Percentiles rank a stretch among this genome's conserved stretches.
phyloP scores from a whole-genome alignment of 352 stramenopile species.

The Globisporangium parvum region DNA sequence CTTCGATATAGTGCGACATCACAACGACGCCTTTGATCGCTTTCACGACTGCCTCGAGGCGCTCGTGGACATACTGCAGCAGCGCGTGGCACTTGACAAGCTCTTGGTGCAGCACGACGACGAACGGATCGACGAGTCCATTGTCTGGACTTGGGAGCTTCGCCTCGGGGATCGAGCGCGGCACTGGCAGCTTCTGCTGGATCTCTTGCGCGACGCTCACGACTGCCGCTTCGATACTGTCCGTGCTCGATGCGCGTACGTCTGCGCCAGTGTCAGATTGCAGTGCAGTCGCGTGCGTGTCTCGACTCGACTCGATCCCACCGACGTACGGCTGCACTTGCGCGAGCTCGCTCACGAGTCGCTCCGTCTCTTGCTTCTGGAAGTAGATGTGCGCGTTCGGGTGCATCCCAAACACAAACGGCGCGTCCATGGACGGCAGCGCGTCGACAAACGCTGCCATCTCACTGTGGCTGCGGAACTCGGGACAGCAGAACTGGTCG shows the following conservation, averaged over 20 bases:
- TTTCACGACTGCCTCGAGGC: conserved; percentile 39
- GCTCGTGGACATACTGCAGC: conserved; percentile 30
- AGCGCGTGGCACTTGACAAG: conserved; percentile 42
- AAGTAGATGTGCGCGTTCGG: conserved; percentile 72
- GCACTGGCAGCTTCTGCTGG: conserved; percentile 18
- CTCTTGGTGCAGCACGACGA: conserved; percentile 65
- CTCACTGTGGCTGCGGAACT: conserved; percentile 26
- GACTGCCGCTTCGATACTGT: conserved; percentile 13
- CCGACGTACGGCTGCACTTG: conserved; percentile 26
- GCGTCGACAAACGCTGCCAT: conserved; percentile 49
- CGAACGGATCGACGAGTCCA: conserved; percentile 36
- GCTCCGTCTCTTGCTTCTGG: conserved; percentile 48
- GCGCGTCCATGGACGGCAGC: conserved; percentile 40
- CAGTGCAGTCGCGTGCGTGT: too few relatives aligned
- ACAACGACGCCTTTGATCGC: conserved; percentile 46
- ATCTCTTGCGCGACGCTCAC: conserved; percentile 19
- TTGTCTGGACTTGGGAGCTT: neutral
- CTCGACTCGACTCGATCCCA: neutral
- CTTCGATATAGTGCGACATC: conserved; percentile 54
- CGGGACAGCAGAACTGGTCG: conserved; percentile 34
- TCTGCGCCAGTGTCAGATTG: neutral
- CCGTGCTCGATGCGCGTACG: neutral
- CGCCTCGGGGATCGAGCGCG: neutral
- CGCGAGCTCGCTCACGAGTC: conserved; percentile 28
- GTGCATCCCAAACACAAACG: conserved; percentile 80